Percentiles rank a stretch among this genome's conserved stretches.
Conservation (phyloP, 805 yeast genomes). For the Blastobotrys muscicola region DNA sequence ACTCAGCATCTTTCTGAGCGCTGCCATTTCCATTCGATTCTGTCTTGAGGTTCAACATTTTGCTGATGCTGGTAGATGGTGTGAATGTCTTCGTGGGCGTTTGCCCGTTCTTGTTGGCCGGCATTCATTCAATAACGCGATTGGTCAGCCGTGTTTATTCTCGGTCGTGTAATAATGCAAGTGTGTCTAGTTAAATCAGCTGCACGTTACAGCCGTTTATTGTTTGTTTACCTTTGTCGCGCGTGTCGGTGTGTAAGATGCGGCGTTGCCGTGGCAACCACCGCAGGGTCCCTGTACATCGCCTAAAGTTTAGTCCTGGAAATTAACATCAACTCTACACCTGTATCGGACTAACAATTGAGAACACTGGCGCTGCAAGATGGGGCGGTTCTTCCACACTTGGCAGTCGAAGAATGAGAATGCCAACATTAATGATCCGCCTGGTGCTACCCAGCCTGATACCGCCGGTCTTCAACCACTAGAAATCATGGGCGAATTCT, state of each 20-base stretch:
- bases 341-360: no score
- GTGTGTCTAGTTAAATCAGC: neutral
- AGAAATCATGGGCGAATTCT: no score
- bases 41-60: neutral
- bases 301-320: no score
- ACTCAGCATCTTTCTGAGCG: constrained; percentile 19
- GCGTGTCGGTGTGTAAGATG: neutral
- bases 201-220: no score
- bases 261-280: constrained; percentile 1
- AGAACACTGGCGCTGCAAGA: no score
- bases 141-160: neutral
- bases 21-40: constrained; percentile 1
- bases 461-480: no score
- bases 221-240: neutral
- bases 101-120: neutral
- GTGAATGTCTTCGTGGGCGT: constrained; percentile 3
- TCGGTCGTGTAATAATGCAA: neutral
- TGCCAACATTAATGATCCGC: no score
- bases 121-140: neutral
- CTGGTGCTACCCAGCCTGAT: no score
- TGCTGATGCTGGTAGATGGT: neutral
- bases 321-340: no score
- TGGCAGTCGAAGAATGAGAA: no score
- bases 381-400: no score
- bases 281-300: neutral